Conservation (phyloP, 108 stramenopile species). For the Craspedostauros australis region DNA sequence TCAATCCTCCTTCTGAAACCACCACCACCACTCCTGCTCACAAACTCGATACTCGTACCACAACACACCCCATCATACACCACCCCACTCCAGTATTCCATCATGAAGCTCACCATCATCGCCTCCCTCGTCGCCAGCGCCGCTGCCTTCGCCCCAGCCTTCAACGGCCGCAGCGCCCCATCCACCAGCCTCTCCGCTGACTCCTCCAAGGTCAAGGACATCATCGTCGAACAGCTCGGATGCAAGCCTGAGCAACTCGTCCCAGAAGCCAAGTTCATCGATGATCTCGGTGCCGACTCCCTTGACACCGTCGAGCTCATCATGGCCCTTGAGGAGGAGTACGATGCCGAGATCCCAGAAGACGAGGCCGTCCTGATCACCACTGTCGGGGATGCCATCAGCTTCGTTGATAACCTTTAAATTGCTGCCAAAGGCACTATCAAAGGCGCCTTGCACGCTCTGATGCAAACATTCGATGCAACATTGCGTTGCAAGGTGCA, state of each 20-base stretch:
- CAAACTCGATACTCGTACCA: no score
- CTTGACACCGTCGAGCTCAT: conserved; percentile 95
- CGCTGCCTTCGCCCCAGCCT: conserved; percentile 51
- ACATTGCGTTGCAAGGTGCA: no score
- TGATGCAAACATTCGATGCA: no score
- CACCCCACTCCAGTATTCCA: not conserved
- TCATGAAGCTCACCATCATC: conserved; percentile 53
- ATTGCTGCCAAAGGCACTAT: not conserved
- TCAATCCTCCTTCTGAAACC: no score
- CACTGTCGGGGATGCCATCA: conserved; percentile 86
- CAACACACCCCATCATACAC: no score
- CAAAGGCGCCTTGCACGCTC: no score
- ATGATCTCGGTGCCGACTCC: conserved; percentile 94
- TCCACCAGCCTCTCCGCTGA: conserved; percentile 40
- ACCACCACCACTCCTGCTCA: no score
- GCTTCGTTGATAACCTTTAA: conserved; percentile 68
- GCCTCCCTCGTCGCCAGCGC: conserved; percentile 66
- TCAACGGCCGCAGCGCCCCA: conserved; percentile 21
- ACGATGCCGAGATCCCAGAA: conserved; percentile 95
- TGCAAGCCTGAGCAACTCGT: conserved; percentile 59
- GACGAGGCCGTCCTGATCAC: conserved; percentile 90
- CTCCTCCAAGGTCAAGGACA: conserved; percentile 40
- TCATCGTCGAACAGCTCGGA: conserved; percentile 47
- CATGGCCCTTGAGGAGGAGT: conserved; percentile 97
- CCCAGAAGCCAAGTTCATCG: conserved; percentile 79